phyloP scores from a whole-genome alignment of 371 early-diverging fungal genomes.

The Mortierella sp. region DNA sequence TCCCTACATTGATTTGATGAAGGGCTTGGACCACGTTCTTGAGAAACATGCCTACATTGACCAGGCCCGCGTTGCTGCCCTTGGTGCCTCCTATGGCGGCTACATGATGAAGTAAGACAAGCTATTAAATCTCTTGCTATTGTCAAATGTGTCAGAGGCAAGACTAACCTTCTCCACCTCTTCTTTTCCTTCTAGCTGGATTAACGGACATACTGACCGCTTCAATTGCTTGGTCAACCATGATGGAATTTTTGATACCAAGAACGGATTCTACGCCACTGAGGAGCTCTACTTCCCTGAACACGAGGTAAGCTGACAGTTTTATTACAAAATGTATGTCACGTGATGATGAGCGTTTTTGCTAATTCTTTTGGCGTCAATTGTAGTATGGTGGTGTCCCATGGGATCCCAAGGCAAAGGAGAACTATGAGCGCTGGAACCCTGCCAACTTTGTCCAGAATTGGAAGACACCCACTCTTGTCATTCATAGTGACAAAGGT shows the following conservation, averaged over 20 bases:
- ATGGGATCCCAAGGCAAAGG: constrained; percentile 67
- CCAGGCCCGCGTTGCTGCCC: constrained; percentile 68
- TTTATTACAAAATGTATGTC: not conserved
- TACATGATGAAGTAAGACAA: constrained; percentile 78
- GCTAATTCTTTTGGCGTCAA: not conserved
- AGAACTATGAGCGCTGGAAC: constrained; percentile 75
- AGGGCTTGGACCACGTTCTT: constrained; percentile 78
- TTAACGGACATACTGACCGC: constrained; percentile 75
- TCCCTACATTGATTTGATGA: constrained; percentile 82
- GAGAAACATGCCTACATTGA: constrained; percentile 73
- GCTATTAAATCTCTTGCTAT: not conserved
- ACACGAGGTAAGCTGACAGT: constrained; percentile 59
- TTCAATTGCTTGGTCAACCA: constrained; percentile 87
- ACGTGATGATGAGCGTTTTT: not conserved
- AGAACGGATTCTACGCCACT: constrained; percentile 76
- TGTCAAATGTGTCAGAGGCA: not conserved
- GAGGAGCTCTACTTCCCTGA: constrained; percentile 90
- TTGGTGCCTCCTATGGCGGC: constrained; percentile 90
- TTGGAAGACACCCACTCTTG: constrained; percentile 87
- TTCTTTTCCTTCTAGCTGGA: constrained; percentile 39
- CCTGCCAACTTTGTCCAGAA: constrained; percentile 78
- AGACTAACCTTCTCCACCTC: not conserved
- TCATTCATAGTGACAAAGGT: constrained; percentile 75
- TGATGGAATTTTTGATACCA: constrained; percentile 84
- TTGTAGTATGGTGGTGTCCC: constrained; percentile 77